phyloP scores from a whole-genome alignment of 176 grass and related monocot genomes.

The Musa troglodytarum region DNA sequence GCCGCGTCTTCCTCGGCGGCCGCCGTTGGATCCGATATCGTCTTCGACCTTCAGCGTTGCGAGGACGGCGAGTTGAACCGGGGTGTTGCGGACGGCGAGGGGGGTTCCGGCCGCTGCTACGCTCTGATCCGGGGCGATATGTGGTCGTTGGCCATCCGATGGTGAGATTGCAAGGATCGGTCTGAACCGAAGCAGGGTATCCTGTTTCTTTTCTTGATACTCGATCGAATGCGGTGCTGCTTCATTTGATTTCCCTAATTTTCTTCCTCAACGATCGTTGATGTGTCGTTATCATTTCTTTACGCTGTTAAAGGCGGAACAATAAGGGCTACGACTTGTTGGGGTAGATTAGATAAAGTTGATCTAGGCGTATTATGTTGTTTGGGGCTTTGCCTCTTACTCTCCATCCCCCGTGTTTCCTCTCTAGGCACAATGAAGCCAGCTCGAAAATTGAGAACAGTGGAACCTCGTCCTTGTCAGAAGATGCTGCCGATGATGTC shows the following conservation, averaged over 20 bases:
- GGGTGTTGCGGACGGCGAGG: background rate
- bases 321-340: background rate
- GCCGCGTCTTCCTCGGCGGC: conserved; percentile 15
- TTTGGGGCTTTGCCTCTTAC: too few species aligned
- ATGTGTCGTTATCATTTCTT: background rate
- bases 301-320: background rate
- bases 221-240: background rate
- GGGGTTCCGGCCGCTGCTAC: background rate
- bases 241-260: background rate
- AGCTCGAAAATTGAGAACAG: background rate
- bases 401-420: background rate
- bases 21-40: conserved; percentile 42
- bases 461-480: background rate
- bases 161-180: background rate
- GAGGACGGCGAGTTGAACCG: conserved; percentile 17
- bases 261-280: background rate
- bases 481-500: conserved; percentile 6
- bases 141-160: conserved; percentile 3
- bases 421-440: background rate
- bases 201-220: background rate
- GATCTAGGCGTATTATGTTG: background rate
- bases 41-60: conserved; percentile 50
- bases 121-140: background rate
- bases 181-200: background rate
- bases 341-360: background rate